Percentiles rank a stretch among this genome's conserved stretches.
Evolutionary conservation across 2,329 filamentous ascomycete genomes (phyloP).

Genomic region (Ramularia endophylla): DNA sequence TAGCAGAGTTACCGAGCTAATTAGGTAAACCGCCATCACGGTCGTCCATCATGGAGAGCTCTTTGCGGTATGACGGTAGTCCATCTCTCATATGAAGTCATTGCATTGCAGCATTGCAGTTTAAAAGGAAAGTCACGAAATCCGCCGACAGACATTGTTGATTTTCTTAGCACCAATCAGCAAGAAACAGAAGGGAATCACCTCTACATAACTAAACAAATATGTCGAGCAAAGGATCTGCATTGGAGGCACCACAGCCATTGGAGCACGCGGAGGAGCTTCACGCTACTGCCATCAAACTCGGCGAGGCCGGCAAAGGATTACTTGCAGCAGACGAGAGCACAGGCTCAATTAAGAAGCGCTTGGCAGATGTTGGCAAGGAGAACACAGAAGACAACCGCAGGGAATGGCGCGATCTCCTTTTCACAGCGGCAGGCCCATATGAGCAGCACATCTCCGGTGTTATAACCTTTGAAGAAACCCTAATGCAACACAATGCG

Average conservation of each 20-base stretch:
- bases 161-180: no score
- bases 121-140: no score
- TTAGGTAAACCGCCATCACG: no score
- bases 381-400: slow-evolving; percentile 3
- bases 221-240: no score
- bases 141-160: no score
- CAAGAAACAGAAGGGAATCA: no score
- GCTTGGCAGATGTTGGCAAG: background rate
- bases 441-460: slow-evolving; percentile 3
- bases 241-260: background rate
- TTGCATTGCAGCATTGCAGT: no score
- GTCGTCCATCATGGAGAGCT: no score
- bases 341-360: slow-evolving; percentile 4
- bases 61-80: no score
- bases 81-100: no score
- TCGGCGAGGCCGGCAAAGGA: slow-evolving; percentile 1
- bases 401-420: slow-evolving; percentile 4
- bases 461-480: slow-evolving; percentile 4
- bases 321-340: slow-evolving; percentile 2
- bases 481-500: slow-evolving; percentile 2
- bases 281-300: slow-evolving; percentile 1
- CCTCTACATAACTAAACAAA: no score
- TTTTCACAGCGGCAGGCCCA: slow-evolving; percentile 1
- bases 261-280: slow-evolving; percentile 2
- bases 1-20: no score